Conservation (phyloP, 2,329 filamentous ascomycete genomes). For the Helotiales sp. region DNA sequence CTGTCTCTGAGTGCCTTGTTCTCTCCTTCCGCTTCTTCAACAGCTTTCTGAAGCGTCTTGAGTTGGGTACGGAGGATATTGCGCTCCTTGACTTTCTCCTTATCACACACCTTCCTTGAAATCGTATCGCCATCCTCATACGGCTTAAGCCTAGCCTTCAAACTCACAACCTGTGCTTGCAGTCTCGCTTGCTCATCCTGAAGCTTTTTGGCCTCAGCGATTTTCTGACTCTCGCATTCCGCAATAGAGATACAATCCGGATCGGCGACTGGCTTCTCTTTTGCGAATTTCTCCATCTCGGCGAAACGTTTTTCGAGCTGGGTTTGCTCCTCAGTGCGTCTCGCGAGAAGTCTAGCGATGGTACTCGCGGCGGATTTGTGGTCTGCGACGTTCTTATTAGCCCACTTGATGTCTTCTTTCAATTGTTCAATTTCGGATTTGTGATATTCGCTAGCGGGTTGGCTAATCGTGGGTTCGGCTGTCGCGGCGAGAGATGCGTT, state of each 20-base stretch:
- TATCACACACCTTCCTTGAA: background rate
- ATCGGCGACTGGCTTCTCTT: background rate
- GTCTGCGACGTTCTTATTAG: background rate
- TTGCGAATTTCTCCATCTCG: background rate
- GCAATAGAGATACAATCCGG: background rate
- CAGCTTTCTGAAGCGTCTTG: background rate
- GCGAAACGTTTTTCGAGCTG: background rate
- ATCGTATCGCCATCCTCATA: background rate
- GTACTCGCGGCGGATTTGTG: too few relatives aligned
- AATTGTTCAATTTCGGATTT: background rate
- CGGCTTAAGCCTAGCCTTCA: background rate
- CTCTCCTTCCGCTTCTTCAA: background rate
- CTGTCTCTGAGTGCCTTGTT: background rate
- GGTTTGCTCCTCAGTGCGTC: background rate
- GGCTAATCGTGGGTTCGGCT: too few relatives aligned
- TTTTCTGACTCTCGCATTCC: background rate
- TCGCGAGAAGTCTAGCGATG: background rate
- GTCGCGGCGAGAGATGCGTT: too few relatives aligned
- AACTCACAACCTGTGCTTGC: background rate
- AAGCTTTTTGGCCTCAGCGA: background rate
- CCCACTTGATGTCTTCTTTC: background rate
- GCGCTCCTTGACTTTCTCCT: background rate
- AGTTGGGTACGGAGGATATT: background rate
- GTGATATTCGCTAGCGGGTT: too few relatives aligned
- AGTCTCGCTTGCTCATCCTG: background rate